Evolutionary conservation across 2,329 filamentous ascomycete genomes (phyloP).

Genomic region (Malbranchea cinnamomea): DNA sequence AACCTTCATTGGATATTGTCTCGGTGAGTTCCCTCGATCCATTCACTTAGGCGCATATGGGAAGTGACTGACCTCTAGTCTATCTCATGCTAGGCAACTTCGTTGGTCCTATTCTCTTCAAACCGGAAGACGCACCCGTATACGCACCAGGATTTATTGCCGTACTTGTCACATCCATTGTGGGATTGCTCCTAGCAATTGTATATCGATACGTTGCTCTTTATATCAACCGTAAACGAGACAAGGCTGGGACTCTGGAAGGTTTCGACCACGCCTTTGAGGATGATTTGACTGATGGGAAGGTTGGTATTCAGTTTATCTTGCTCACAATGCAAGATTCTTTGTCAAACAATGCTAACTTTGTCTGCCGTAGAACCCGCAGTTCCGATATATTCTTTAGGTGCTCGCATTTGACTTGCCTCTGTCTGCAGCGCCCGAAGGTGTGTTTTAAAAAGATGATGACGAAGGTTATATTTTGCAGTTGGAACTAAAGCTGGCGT

Average conservation of each 20-base stretch:
- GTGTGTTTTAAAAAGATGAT: too few relatives aligned
- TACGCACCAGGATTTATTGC: slow-evolving; percentile 27
- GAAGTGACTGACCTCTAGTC: too few relatives aligned
- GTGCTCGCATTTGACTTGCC: too few relatives aligned
- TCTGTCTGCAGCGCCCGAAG: too few relatives aligned
- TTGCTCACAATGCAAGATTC: background rate
- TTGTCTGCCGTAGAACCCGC: background rate
- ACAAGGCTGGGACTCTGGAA: slow-evolving; percentile 30
- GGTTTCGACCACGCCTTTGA: slow-evolving; percentile 39
- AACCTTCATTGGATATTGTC: slow-evolving; percentile 37
- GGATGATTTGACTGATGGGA: slow-evolving; percentile 36
- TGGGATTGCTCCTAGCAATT: slow-evolving; percentile 18
- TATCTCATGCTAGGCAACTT: slow-evolving; percentile 32
- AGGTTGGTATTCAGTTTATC: slow-evolving; percentile 7
- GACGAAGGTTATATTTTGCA: too few relatives aligned
- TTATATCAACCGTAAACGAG: slow-evolving; percentile 30
- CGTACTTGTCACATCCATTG: slow-evolving; percentile 22
- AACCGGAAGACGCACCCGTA: slow-evolving; percentile 26
- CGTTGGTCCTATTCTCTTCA: slow-evolving; percentile 30
- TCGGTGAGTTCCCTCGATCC: slow-evolving; percentile 20
- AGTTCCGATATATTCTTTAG: slow-evolving; percentile 4
- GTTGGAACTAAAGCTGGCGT: too few relatives aligned
- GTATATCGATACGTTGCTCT: slow-evolving; percentile 23
- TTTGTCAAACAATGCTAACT: slow-evolving; percentile 1
- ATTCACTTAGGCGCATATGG: too few relatives aligned